A percentile compares a stretch with the other conserved stretches of the same genome.
Conservation (phyloP, 306 rosid genomes). For the Vigna reflexopilosa region DNA sequence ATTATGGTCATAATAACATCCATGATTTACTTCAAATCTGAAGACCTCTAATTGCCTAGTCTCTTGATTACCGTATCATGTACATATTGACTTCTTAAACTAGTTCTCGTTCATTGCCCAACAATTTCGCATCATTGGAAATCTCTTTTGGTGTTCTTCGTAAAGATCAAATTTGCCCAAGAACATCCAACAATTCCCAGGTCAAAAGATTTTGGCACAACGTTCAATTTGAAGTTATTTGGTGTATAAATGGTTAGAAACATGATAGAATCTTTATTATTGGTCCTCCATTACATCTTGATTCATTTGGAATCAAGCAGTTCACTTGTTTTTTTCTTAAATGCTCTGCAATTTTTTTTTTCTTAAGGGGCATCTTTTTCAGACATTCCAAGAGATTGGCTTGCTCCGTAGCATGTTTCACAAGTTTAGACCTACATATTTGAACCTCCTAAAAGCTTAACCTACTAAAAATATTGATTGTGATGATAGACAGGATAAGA, state of each 20-base stretch:
- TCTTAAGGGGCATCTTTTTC: not conserved
- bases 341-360: not conserved
- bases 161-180: not conserved
- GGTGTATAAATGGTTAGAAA: not conserved
- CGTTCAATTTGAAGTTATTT: not conserved
- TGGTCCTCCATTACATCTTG: not conserved
- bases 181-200: not conserved
- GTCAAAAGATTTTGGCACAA: not conserved
- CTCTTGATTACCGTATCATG: not conserved
- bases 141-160: not conserved
- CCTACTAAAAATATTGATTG: not conserved
- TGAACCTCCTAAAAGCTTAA: not conserved
- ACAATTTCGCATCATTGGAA: not conserved
- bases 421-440: not conserved
- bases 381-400: not conserved
- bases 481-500: not conserved
- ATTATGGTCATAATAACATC: not conserved
- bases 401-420: not conserved
- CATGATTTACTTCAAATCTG: not conserved
- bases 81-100: not conserved
- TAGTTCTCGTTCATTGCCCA: not conserved
- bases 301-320: not conserved
- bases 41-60: not conserved
- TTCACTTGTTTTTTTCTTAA: not conserved
- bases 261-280: not conserved